Evolutionary conservation across 345 rosid genomes (phyloP), one percentile per base, ranked within the genome.

Genomic region (Erysimum cheiranthoides): DNA sequence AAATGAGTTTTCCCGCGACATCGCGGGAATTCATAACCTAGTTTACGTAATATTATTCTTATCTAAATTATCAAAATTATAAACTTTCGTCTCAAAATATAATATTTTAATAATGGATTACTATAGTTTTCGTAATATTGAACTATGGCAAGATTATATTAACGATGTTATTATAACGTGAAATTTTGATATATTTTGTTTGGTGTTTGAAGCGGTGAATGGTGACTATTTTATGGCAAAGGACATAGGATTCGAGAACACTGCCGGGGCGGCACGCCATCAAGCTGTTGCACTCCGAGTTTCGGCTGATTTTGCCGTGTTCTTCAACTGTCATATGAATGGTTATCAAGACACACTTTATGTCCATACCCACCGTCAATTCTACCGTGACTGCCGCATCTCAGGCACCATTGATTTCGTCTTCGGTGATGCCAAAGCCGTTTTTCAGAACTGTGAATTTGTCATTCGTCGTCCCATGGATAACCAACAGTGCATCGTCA

Each of bases 251-350:
- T 86, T 90, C 60, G 86, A 82, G 83, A 92, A 92, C 84, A 68
- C 82, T 0, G 96, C 93, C 0, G 96, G 91, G 18, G 82, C 90
- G 0, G 66, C 61, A 14, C 86, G 88, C 21, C 86, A 85, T 56
- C 97, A 90, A 66, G 93, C 97, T 0, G 97, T 92, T 1, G 97
- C 93, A 3, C 83, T 92, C 2, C 80, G 86, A 13, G 87, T 86
- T 3, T 82, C 86, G 11, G 72, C 87, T 0, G 91, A 92, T 68
- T 73, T 21, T 40, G 67, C 96, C 1, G 65, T 86, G 35, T 85
- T 90, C 71, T 78, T 68, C 83, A 83, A 86, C 68, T 90, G 91
- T 81, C 84, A 67, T 4, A 83, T 92, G 61, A 80, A 82, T 11
- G 96, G 86, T 2, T 83, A 80, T 76, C 92, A 88, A 74, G 90